Percentiles rank a stretch among this genome's conserved stretches.
Conservation (phyloP, 192 early-diverging fungal species). For the Umbelopsis isabellina region DNA sequence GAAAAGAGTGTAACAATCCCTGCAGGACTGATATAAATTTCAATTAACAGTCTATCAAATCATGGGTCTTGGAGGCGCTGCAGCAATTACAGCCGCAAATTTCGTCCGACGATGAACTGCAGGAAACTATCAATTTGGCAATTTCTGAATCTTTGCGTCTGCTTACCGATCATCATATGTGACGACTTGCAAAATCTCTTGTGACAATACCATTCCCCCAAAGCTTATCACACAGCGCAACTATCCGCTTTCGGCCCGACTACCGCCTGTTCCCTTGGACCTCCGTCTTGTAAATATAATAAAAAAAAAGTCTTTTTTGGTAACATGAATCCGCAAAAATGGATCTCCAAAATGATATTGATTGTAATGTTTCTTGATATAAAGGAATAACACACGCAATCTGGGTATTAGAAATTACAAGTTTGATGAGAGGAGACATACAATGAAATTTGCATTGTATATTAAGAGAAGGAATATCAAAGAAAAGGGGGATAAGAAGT, state of each 20-base stretch:
- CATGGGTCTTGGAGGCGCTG: conserved; percentile 3
- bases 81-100: neutral
- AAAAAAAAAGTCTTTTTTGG: neutral
- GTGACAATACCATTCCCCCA: conserved; percentile 4
- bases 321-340: neutral
- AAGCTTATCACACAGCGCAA: neutral
- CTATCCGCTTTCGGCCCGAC: conserved; percentile 13
- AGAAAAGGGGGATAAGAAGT: neutral
- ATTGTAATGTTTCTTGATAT: no score
- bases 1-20: no score
- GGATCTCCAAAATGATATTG: no score
- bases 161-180: conserved; percentile 14
- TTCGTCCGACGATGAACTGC: neutral
- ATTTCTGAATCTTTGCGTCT: neutral
- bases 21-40: neutral
- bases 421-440: no score
- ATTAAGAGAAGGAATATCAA: neutral
- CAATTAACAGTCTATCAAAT: conserved; percentile 7
- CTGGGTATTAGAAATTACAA: no score
- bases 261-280: neutral
- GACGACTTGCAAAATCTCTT: no score
- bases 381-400: no score
- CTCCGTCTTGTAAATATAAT: conserved; percentile 3
- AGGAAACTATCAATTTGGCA: conserved; percentile 4
- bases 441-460: neutral